Conservation (phyloP, 441 rosid genomes). For the Erodium trifolium region DNA sequence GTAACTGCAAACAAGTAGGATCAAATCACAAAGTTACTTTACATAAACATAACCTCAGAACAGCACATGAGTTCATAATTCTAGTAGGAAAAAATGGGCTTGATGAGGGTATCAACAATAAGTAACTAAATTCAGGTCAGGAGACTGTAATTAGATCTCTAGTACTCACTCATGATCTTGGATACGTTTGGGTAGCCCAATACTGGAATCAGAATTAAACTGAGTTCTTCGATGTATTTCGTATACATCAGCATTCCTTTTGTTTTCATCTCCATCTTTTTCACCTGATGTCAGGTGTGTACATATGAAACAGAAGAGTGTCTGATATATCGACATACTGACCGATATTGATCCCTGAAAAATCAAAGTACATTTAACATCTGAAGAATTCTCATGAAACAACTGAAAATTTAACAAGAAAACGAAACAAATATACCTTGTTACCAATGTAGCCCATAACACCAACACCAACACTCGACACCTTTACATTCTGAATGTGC, state of each 20-base stretch:
- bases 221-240: constrained; percentile 70
- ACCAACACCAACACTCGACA: constrained; percentile 92
- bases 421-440: constrained; percentile 47
- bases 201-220: constrained; percentile 43
- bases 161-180: constrained; percentile 5
- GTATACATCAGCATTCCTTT: constrained; percentile 68
- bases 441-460: constrained; percentile 95
- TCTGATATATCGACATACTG: constrained; percentile 81
- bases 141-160: background rate
- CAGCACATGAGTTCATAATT: background rate
- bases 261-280: constrained; percentile 68
- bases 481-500: constrained; percentile 71
- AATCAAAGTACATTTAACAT: constrained; percentile 21
- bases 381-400: constrained; percentile 12
- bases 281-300: constrained; percentile 78
- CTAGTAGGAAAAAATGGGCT: background rate
- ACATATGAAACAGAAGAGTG: constrained; percentile 62
- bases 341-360: constrained; percentile 82
- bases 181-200: constrained; percentile 48
- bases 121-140: background rate
- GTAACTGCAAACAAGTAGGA: background rate
- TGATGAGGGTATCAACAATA: background rate
- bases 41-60: background rate
- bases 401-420: background rate
- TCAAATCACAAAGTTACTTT: background rate